These are phyloP conservation scores for Xylaria telfairii DNA, from an alignment of 495 filamentous ascomycete species.

Conservation along the genomic window DNA sequence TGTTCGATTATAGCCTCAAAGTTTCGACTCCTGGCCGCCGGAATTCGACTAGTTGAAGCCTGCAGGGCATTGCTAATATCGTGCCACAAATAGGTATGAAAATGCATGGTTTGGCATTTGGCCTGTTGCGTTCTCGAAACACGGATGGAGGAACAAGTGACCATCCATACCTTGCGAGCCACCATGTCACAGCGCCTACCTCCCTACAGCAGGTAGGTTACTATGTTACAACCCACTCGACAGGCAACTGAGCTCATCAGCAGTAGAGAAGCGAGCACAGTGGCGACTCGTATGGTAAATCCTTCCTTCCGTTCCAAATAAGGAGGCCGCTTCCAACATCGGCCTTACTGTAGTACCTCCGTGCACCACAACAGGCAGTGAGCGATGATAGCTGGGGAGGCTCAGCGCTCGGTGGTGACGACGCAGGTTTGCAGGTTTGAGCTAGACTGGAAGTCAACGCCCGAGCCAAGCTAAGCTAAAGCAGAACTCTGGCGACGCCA, in stretches of 20 bases:
- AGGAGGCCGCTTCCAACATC: neutral
- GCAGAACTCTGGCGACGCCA: neutral
- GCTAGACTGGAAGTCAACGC: neutral
- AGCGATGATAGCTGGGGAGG: neutral
- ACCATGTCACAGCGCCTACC: constrained; percentile 12
- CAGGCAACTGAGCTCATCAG: constrained; percentile 13
- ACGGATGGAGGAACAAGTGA: constrained; percentile 12
- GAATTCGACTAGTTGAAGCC: constrained; percentile 10
- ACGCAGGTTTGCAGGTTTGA: constrained; percentile 11
- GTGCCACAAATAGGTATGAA: constrained; percentile 18
- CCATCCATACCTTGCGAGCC: constrained; percentile 7
- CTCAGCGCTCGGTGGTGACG: constrained; percentile 7
- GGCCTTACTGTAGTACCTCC: constrained; percentile 11
- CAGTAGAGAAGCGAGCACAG: constrained; percentile 11
- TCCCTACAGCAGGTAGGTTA: neutral
- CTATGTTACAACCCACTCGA: constrained; percentile 7
- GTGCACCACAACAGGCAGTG: neutral
- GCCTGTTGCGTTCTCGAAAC: constrained; percentile 21
- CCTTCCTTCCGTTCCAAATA: constrained; percentile 21
- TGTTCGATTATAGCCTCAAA: neutral
- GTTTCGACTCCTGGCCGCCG: constrained; percentile 6
- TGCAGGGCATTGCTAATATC: constrained; percentile 16
- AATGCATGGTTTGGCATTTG: constrained; percentile 9
- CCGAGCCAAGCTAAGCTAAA: constrained; percentile 7
- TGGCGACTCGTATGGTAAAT: constrained; percentile 17